A percentile compares a stretch with the other conserved stretches of the same genome.
Conservation (phyloP, 1,284 basidiomycete species). For the Taiwanofungus camphoratus region DNA sequence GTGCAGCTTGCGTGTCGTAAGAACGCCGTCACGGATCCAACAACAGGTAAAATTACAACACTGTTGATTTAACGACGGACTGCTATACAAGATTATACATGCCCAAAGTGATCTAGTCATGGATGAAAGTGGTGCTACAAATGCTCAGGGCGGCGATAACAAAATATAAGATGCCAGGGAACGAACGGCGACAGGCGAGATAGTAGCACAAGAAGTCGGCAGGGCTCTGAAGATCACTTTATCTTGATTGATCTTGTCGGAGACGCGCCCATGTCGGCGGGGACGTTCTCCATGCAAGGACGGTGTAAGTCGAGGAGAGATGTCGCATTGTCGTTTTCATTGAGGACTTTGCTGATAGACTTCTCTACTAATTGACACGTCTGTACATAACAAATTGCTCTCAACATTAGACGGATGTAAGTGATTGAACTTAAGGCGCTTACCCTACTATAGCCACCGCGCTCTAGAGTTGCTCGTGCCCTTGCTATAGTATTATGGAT, state of each 20-base stretch:
- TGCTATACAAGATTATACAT: conserved; percentile 3
- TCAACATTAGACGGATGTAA: conserved; percentile 2
- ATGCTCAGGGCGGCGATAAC: conserved; percentile 12
- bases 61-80: too few relatives aligned
- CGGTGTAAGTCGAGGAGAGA: conserved; percentile 59
- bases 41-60: too few relatives aligned
- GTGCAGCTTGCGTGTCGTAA: too few relatives aligned
- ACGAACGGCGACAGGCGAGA: background rate
- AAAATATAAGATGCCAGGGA: conserved; percentile 1
- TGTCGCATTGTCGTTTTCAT: conserved; percentile 58
- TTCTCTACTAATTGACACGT: conserved; percentile 63
- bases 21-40: too few relatives aligned
- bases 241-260: conserved; percentile 26
- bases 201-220: background rate
- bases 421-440: conserved; percentile 24
- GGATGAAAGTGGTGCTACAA: conserved; percentile 19
- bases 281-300: conserved; percentile 17
- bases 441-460: conserved; percentile 71
- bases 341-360: conserved; percentile 62
- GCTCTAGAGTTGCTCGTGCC: conserved; percentile 55
- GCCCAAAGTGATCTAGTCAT: background rate
- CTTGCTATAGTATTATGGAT: conserved; percentile 74
- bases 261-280: conserved; percentile 17
- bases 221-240: conserved; percentile 17
- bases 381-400: conserved; percentile 29